phyloP scores from a whole-genome alignment of 2,329 filamentous ascomycete species.

The Sclerotinia glacialis region DNA sequence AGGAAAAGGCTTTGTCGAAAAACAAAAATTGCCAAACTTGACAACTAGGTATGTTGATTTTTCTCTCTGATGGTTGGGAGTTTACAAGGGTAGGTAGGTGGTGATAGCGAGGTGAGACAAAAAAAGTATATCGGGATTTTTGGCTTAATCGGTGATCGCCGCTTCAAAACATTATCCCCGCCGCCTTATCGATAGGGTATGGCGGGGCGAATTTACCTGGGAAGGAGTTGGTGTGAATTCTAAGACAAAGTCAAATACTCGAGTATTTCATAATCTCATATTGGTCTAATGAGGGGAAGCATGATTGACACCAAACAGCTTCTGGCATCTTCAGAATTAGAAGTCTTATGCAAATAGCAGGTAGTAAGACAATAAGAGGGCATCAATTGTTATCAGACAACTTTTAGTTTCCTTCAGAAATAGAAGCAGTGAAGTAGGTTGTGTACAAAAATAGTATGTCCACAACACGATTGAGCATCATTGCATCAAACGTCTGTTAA shows the following conservation, averaged over 20 bases:
- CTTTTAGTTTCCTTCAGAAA: background rate
- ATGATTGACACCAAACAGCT: background rate
- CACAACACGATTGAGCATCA: background rate
- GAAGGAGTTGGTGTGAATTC: background rate
- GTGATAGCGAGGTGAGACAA: conserved; percentile 19
- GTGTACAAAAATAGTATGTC: background rate
- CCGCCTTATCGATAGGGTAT: conserved; percentile 28
- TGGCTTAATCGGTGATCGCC: conserved; percentile 1
- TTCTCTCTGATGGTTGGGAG: conserved; percentile 15
- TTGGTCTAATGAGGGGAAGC: background rate
- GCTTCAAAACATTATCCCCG: conserved; percentile 5
- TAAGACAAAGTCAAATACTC: background rate
- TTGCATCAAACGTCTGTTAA: background rate
- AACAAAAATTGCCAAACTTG: conserved; percentile 5
- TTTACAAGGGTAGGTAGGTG: conserved; percentile 19
- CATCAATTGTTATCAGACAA: too few species aligned
- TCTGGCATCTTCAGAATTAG: too few species aligned
- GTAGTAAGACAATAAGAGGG: too few species aligned
- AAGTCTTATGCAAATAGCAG: too few species aligned
- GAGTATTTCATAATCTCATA: background rate
- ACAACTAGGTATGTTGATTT: conserved; percentile 8
- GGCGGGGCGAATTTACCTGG: conserved; percentile 10
- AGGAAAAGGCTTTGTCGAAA: background rate
- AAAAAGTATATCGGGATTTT: conserved; percentile 7
- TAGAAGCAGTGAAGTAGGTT: background rate